Percentiles rank a stretch among this genome's conserved stretches.
Evolutionary conservation across 2,329 filamentous ascomycete species (phyloP).

Genomic region (Madurella mycetomatis): DNA sequence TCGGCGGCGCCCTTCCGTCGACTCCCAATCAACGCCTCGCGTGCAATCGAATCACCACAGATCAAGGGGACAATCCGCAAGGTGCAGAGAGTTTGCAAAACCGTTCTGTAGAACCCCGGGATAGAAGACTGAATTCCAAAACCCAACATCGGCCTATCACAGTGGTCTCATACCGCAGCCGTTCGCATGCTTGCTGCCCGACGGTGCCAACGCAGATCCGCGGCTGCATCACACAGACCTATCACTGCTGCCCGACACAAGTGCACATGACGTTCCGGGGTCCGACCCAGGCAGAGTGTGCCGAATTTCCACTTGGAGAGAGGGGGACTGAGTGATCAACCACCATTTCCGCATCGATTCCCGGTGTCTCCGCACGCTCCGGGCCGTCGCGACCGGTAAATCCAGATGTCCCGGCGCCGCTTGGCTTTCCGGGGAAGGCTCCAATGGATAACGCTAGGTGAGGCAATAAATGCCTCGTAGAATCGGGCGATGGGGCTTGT

Average conservation of each 20-base stretch:
- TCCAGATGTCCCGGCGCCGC: neutral
- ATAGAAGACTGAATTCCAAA: neutral
- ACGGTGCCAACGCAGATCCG: slow-evolving; percentile 16
- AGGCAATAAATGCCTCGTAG: no score
- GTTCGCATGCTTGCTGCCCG: slow-evolving; percentile 17
- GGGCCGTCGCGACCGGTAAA: neutral
- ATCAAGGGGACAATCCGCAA: neutral
- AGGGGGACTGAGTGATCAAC: neutral
- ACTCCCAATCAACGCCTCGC: neutral
- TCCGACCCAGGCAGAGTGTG: neutral
- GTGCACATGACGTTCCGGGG: slow-evolving; percentile 1
- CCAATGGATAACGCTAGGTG: neutral
- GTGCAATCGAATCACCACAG: no score
- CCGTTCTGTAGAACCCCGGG: neutral
- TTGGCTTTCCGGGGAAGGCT: neutral
- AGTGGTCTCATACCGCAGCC: neutral
- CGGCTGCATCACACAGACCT: slow-evolving; percentile 5
- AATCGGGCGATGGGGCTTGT: neutral
- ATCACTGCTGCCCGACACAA: slow-evolving; percentile 1
- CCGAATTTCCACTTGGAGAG: neutral
- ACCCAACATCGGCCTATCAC: slow-evolving; percentile 10
- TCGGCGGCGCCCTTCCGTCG: neutral
- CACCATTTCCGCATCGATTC: neutral
- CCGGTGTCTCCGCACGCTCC: neutral
- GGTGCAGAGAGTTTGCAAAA: neutral